These are phyloP conservation scores for Microbotryomycetes sp. DNA, from an alignment of 1,284 basidiomycete genomes.

Conservation along the genomic window DNA sequence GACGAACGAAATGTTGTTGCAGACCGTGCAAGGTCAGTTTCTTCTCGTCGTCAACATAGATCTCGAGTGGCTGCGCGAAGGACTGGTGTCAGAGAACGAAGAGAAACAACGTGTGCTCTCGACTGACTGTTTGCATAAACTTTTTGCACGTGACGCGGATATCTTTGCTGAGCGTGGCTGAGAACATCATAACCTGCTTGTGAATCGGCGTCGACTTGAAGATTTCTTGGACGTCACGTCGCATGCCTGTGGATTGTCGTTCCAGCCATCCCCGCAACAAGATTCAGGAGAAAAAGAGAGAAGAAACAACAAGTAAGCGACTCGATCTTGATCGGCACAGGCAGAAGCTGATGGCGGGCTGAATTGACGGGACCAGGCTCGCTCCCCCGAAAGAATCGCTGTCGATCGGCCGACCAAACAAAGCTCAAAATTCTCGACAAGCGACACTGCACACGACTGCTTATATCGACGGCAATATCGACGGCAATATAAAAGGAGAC, in stretches of 20 bases:
- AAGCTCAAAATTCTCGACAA: no score
- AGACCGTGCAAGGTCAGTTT: constrained; percentile 97
- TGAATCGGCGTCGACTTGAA: constrained; percentile 99
- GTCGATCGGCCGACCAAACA: no score
- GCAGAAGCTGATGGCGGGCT: no score
- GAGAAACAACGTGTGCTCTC: neutral
- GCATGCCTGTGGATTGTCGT: constrained; percentile 91
- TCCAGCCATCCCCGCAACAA: no score
- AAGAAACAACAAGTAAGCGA: no score
- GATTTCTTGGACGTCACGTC: constrained; percentile 99
- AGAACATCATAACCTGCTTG: constrained; percentile 99
- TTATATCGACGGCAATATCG: no score
- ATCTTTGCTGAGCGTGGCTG: constrained; percentile 94
- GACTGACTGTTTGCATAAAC: constrained; percentile 95
- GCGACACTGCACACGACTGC: no score
- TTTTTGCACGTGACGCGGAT: constrained; percentile 98
- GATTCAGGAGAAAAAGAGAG: neutral
- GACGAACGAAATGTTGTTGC: constrained; percentile 96
- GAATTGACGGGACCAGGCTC: no score
- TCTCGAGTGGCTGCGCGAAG: constrained; percentile 77
- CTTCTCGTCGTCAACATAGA: constrained; percentile 99
- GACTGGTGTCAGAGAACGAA: neutral
- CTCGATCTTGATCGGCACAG: no score
- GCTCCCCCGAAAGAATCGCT: no score
- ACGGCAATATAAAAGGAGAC: no score